Evolutionary conservation across 257 asterid species (phyloP).

Genomic region (Vinca minor): DNA sequence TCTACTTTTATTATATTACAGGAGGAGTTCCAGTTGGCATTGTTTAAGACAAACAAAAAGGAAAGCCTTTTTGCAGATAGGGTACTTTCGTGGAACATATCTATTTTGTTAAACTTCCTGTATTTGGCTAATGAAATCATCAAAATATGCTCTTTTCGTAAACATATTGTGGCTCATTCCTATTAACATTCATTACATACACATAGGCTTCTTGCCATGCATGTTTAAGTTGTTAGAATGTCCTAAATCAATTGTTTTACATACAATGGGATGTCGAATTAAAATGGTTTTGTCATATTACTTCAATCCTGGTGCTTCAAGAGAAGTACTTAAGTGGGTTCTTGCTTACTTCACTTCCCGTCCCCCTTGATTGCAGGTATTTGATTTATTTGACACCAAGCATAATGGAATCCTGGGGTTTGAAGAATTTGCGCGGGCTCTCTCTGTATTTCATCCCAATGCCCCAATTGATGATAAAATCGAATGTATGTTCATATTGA

Average conservation of each 20-base stretch:
- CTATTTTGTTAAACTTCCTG: not conserved
- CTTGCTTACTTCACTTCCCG: slow-evolving; percentile 16
- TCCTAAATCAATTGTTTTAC: not conserved
- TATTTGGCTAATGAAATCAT: not conserved
- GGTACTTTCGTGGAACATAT: slow-evolving; percentile 34
- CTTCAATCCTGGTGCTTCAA: not conserved
- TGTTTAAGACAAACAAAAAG: slow-evolving; percentile 92
- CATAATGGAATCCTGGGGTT: slow-evolving; percentile 97
- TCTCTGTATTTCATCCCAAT: slow-evolving; percentile 96
- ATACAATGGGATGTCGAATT: not conserved
- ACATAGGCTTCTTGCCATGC: not conserved
- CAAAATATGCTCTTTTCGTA: not conserved
- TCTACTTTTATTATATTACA: slow-evolving; percentile 28
- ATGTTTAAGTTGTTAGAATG: not conserved
- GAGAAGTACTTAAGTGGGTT: not conserved
- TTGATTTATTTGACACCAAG: slow-evolving; percentile 91
- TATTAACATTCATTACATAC: not conserved
- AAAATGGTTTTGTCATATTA: not conserved
- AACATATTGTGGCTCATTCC: not conserved
- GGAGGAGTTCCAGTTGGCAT: slow-evolving; percentile 97
- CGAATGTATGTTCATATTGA: slow-evolving; percentile 48
- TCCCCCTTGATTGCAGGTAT: slow-evolving; percentile 45
- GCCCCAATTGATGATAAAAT: slow-evolving; percentile 97
- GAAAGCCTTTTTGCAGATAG: slow-evolving; percentile 97
- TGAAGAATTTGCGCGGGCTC: slow-evolving; percentile 97